These are phyloP conservation scores for Starmerella potacharoeniae DNA, from an alignment of 805 yeast species.

Conservation along the genomic window DNA sequence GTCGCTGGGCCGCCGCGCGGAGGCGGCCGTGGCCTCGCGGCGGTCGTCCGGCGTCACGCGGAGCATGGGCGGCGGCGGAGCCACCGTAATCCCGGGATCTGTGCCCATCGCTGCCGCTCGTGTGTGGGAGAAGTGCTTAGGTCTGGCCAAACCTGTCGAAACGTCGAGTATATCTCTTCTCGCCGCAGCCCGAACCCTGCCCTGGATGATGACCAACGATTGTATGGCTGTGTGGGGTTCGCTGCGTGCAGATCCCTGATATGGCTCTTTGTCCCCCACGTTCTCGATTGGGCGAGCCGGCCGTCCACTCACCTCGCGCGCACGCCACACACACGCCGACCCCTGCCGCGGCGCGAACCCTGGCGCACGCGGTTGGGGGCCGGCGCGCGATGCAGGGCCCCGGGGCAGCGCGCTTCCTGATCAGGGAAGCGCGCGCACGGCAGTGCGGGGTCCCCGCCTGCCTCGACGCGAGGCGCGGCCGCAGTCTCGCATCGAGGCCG, in stretches of 20 bases:
- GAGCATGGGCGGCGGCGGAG: background rate
- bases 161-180: background rate
- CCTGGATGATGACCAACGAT: background rate
- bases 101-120: background rate
- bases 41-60: background rate
- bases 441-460: too few species aligned
- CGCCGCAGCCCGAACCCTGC: background rate
- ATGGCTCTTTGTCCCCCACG: constrained; percentile 2
- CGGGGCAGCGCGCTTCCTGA: too few species aligned
- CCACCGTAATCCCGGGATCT: background rate
- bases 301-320: background rate
- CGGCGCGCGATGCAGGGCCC: background rate
- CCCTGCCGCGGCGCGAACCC: too few species aligned
- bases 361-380: background rate
- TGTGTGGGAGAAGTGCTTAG: background rate
- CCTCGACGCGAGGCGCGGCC: too few species aligned
- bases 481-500: too few species aligned
- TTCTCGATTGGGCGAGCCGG: background rate
- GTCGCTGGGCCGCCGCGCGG: too few species aligned
- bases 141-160: background rate
- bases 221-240: background rate
- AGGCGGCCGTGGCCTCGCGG: background rate
- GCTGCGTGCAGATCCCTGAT: background rate
- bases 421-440: too few species aligned
- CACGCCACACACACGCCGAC: background rate